Base-by-base conservation (phyloP, 2,329 filamentous ascomycete species). In the Byssothecium circinans region DNA sequence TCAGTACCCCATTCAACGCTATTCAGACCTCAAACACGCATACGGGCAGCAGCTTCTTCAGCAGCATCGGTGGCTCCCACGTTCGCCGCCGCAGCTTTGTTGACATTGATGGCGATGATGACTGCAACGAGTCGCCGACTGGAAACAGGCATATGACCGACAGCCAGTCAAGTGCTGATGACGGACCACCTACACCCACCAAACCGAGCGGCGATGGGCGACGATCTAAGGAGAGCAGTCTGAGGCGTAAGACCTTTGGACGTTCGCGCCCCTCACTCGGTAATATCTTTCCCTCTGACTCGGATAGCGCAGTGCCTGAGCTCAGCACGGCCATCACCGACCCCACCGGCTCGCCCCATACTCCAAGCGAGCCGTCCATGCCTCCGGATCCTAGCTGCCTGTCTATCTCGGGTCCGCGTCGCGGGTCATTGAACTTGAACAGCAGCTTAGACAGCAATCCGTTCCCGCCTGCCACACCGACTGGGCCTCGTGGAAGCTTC, bases 131-230 rank as follows among this genome's bases (percentile, higher is more conserved):
- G 56, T 81, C 82, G 40, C 75, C 86, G 60, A 78, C 76, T 12
- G 77, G 73, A n/a, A 77, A 74, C 34, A 41, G 41, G 22, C 72
- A 76, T 20, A 69, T 70, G 47, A 67, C 75, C 25, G 82, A 84
- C 47, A 80, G 77, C 55, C 82, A 85, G 58, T 65, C 74, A 4
- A 78, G 79, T 43, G 76, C 74, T 15, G 89, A 91, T 32, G 91
- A 96, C 41, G 77, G 92, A 47, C 91, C 92, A n/a, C 91, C 92
- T 1, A 99, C 94, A 1, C 94, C 94, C 1, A 97, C 94, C 0
- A 97, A 96, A 71, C 83, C 83, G 56, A 71, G 68, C 30, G 61
- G 74, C 71, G 60, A 80, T n/a, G 64, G 67, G 43, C 68, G 74
- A 43, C 72, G 72, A 35, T 77, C 75, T 19, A 78, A 77, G 62